Percentiles rank a stretch among this genome's conserved stretches.
phyloP scores from a whole-genome alignment of 495 filamentous ascomycete species.

The Ascobolus immersus region DNA sequence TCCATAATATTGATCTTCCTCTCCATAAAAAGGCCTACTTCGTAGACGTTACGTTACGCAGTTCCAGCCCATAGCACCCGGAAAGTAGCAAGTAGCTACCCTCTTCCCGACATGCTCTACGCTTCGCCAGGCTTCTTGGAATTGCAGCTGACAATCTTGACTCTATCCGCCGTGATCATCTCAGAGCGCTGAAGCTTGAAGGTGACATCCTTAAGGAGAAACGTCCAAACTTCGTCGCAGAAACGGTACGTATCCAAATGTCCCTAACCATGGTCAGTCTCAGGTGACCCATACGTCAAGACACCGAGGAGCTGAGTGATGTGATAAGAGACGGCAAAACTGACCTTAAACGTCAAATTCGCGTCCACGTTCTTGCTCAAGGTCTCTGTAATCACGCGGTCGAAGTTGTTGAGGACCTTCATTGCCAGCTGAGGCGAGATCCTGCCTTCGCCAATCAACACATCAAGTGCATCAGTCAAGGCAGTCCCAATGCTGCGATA shows the following conservation, averaged over 20 bases:
- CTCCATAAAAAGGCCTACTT: too few relatives aligned
- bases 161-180: conserved; percentile 42
- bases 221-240: conserved; percentile 99
- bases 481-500: conserved; percentile 56
- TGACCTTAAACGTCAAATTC: conserved; percentile 85
- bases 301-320: not conserved
- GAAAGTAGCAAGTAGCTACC: too few relatives aligned
- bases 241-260: conserved; percentile 98
- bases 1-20: too few relatives aligned
- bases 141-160: conserved; percentile 95
- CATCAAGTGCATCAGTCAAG: conserved; percentile 87
- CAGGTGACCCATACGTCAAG: not conserved
- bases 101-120: too few relatives aligned
- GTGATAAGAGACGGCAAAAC: conserved; percentile 2
- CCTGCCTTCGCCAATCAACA: conserved; percentile 68
- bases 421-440: conserved; percentile 97
- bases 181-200: conserved; percentile 68
- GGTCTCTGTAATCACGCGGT: conserved; percentile 65
- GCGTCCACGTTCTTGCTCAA: conserved; percentile 76
- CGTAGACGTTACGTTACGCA: too few relatives aligned
- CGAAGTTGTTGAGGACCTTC: conserved; percentile 87
- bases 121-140: conserved; percentile 54
- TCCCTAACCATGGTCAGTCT: conserved; percentile 30
- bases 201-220: conserved; percentile 89
- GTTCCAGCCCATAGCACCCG: too few relatives aligned